phyloP scores from a whole-genome alignment of 768 basidiomycete species.

The Xerocomus brunneocitrinus region DNA sequence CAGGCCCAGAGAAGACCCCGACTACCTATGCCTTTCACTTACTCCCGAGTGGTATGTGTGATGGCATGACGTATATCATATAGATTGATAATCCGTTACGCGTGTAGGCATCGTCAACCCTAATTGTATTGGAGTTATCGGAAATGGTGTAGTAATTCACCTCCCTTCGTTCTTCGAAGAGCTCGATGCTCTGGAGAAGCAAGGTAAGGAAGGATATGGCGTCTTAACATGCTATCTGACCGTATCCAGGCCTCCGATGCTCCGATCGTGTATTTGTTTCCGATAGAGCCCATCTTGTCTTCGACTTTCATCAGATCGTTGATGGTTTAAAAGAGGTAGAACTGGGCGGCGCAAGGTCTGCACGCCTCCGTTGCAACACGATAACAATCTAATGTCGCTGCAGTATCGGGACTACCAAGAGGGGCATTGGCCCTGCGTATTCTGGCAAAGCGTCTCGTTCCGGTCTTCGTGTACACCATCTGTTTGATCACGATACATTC shows the following conservation, averaged over 20 bases:
- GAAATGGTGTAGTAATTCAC: slow-evolving; percentile 94
- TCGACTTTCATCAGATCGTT: slow-evolving; percentile 99
- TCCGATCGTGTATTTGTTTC: slow-evolving; percentile 84
- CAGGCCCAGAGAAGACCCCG: slow-evolving; percentile 61
- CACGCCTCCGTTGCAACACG: neutral
- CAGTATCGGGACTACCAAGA: slow-evolving; percentile 97
- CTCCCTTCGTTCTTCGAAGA: slow-evolving; percentile 93
- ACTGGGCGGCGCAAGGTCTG: slow-evolving; percentile 79
- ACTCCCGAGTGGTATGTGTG: slow-evolving; percentile 73
- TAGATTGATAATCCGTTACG: neutral
- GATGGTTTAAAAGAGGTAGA: slow-evolving; percentile 98
- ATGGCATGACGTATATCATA: neutral
- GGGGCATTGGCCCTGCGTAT: slow-evolving; percentile 98
- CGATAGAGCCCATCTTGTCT: slow-evolving; percentile 94
- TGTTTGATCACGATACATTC: slow-evolving; percentile 84
- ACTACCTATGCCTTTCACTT: slow-evolving; percentile 95
- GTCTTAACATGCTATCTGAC: slow-evolving; percentile 1
- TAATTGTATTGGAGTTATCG: slow-evolving; percentile 80
- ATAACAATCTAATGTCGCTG: neutral
- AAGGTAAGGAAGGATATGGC: slow-evolving; percentile 50
- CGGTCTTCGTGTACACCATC: slow-evolving; percentile 92
- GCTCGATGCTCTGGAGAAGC: slow-evolving; percentile 75
- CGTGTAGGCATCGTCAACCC: slow-evolving; percentile 29
- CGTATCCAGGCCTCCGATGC: slow-evolving; percentile 71
- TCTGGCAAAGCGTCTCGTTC: slow-evolving; percentile 96